Conservation (phyloP, 768 basidiomycete species). For the Kwoniella bestiolae region DNA sequence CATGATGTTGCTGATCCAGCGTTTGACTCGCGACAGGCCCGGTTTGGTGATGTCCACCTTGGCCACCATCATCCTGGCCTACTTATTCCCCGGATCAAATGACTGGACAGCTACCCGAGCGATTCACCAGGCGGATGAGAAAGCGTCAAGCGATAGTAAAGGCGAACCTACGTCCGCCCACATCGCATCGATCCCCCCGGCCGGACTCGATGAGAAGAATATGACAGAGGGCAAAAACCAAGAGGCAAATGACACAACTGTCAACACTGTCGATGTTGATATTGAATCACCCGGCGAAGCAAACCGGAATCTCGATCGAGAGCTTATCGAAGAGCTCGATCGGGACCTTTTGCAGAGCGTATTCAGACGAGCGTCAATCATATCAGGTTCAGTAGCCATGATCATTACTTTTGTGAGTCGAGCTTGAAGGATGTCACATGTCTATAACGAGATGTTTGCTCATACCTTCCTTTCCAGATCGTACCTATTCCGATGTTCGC, state of each 20-base stretch:
- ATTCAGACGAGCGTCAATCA: conserved; percentile 26
- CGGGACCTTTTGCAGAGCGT: conserved; percentile 25
- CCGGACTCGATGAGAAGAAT: conserved; percentile 5
- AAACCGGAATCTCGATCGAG: background rate
- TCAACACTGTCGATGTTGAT: background rate
- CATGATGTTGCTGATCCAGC: background rate
- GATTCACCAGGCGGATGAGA: conserved; percentile 30
- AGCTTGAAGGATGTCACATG: too few relatives aligned
- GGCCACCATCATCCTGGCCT: conserved; percentile 25
- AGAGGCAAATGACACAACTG: conserved; percentile 9
- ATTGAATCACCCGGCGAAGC: background rate
- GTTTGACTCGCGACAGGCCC: conserved; percentile 10
- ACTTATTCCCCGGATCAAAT: conserved; percentile 26
- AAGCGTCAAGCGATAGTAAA: conserved; percentile 7
- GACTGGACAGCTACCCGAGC: conserved; percentile 37
- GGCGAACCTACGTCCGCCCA: conserved; percentile 12
- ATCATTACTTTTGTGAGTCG: conserved; percentile 29
- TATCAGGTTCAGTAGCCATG: conserved; percentile 26
- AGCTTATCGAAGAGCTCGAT: conserved; percentile 17
- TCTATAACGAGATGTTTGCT: background rate
- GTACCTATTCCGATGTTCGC: conserved; percentile 39
- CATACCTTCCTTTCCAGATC: conserved; percentile 10
- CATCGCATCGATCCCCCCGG: background rate
- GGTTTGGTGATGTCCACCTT: conserved; percentile 29
- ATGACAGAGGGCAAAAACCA: conserved; percentile 3